Percentiles rank a stretch among this genome's conserved stretches.
Evolutionary conservation across 345 rosid genomes (phyloP).

Genomic region (Brassica carinata): DNA sequence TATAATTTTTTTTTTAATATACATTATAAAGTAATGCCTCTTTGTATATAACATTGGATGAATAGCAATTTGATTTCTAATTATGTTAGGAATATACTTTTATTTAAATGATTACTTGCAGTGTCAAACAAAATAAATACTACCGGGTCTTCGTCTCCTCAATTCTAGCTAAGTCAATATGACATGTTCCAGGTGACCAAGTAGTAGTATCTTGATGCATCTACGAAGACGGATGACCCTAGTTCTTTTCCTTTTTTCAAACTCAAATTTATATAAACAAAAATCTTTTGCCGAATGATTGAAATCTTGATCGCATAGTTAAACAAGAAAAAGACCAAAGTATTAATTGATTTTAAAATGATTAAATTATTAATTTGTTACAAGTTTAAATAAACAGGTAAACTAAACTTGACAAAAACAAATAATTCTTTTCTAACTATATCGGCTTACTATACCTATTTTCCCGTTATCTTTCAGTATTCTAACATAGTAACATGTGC

Average conservation of each 20-base stretch:
- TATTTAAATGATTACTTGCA: neutral
- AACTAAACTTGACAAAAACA: conserved; percentile 15
- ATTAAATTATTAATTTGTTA: neutral
- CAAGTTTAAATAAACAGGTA: conserved; percentile 1
- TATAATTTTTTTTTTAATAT: no score
- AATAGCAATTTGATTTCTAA: neutral
- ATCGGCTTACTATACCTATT: neutral
- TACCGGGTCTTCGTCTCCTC: conserved; percentile 22
- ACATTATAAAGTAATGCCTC: neutral
- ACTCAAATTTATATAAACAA: neutral
- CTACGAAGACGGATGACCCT: neutral
- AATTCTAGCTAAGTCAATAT: conserved; percentile 16
- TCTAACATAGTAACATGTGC: neutral
- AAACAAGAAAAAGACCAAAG: neutral
- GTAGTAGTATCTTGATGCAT: neutral
- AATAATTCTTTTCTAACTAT: neutral
- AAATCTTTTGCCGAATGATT: neutral
- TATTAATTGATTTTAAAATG: neutral
- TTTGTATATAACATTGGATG: neutral
- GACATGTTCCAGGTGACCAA: conserved; percentile 31
- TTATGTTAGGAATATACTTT: neutral
- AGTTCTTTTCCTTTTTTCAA: neutral
- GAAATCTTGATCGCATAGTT: neutral
- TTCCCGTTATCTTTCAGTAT: neutral
- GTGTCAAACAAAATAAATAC: conserved; percentile 25